Base-by-base conservation (phyloP, 495 filamentous ascomycete species). In the Aspergillus cristatus region DNA sequence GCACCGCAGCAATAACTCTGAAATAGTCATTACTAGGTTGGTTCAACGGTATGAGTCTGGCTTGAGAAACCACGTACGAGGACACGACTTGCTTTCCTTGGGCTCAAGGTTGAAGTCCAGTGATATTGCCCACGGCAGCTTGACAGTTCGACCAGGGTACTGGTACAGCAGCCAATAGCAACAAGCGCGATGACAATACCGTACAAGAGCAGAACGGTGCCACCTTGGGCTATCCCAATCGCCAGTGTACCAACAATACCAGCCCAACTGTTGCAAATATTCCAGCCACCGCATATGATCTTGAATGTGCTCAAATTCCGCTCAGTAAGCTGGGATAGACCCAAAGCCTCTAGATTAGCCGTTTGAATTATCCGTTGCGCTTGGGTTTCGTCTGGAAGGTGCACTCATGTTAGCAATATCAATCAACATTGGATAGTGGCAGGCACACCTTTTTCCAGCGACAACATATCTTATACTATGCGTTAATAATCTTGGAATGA, bases 91-190 rank as follows among this genome's bases (percentile, higher is more conserved):
- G 24, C 22, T 6, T 22, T 37, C 36, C 38, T 42, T 29, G 34
- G 44, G 25, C 34, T 34, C 36, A 34, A 34, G 35, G 37, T 31
- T 20, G 30, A 32, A 15, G 34, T 41, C 43, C 43, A 53, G 35
- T 53, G 50, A 33, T 54, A 71, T 44, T 71, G 68, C 7, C 68
- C 68, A 3, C 66, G 65, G 52, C 63, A 71, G 26, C 60, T 58
- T 0, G 62, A 55, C 22, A 73, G 50, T 45, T 73, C 69, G 15
- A 58, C 65, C 14, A 70, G 49, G n/a, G 59, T 62, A 1, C 55
- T 50, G 5, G 61, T 64, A 22, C 66, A 46, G 3, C 47, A 54
- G 18, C 38, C 32, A 25, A 35, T 38, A 7, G 46, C 29, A 8
- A 52, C 26, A 10, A 42, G 18, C 7, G 38, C 41, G 7, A 48